A percentile compares a stretch with the other conserved stretches of the same genome.
Evolutionary conservation across 2,329 filamentous ascomycete species (phyloP).

Genomic region (Zasmidium cellare): DNA sequence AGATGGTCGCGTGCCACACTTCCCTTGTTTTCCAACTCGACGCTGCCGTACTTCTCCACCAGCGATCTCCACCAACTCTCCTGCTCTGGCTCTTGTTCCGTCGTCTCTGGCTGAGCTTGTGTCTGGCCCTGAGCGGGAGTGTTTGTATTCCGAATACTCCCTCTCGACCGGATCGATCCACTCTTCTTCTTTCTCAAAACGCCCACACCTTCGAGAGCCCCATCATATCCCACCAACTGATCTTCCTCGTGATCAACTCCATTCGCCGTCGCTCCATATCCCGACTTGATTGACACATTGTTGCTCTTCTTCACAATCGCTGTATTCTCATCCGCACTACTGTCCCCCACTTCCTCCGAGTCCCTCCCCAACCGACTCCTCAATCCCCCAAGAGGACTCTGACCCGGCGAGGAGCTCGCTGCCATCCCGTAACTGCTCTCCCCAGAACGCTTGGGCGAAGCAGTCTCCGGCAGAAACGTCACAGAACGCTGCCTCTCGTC

Average conservation of each 20-base stretch:
- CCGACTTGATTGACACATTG: neutral
- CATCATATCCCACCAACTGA: constrained; percentile 7
- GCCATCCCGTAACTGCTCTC: constrained; percentile 11
- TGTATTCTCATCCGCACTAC: constrained; percentile 44
- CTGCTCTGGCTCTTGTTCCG: constrained; percentile 24
- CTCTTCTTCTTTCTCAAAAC: constrained; percentile 21
- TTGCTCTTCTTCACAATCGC: constrained; percentile 37
- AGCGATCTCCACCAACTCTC: constrained; percentile 55
- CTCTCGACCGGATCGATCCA: constrained; percentile 14
- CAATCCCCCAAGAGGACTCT: constrained; percentile 10
- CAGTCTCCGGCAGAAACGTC: constrained; percentile 12
- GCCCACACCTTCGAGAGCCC: neutral
- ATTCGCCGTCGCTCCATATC: neutral
- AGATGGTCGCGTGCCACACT: constrained; percentile 81
- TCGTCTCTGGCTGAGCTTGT: constrained; percentile 7
- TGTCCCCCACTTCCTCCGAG: constrained; percentile 30
- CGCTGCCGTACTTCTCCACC: constrained; percentile 61
- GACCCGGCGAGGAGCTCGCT: constrained; percentile 7
- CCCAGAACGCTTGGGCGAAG: constrained; percentile 8
- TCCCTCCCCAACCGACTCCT: constrained; percentile 12
- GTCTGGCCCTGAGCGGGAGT: constrained; percentile 2
- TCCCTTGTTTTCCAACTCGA: constrained; percentile 84
- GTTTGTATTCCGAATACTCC: constrained; percentile 10
- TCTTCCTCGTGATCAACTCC: neutral
- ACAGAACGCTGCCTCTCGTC: constrained; percentile 13